Base-by-base conservation (phyloP, 257 asterid species). In the Solanum lycopersicoides region DNA sequence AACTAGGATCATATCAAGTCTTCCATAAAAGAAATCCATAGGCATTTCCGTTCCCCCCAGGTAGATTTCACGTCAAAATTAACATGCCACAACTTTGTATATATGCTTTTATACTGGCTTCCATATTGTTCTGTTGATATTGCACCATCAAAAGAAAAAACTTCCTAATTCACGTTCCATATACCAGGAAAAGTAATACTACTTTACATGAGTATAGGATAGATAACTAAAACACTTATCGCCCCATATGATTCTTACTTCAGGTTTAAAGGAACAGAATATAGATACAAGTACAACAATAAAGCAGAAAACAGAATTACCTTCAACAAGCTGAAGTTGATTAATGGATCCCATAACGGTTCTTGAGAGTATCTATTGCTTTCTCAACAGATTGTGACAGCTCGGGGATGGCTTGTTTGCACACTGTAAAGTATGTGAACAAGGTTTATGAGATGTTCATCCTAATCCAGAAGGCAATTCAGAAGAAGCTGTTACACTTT, bases 341-440 rank as follows among this genome's bases (percentile, higher is more conserved):
- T 63, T 91, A 91, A 88, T 93, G 89, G 89, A 95, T 93, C 87
- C 98, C 97, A 86, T 92, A 93, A 86, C 93, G 94, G 93, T 91
- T 93, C 83, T 92, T 91, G 60, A 97, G 95, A 88, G 98, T 90
- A 89, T 91, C 91, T 85, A 95, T 89, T 85, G 93, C 88, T 88
- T 95, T 94, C 95, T 94, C 98, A 5, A 93, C 85, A 28, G 94
- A 92, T 60, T 93, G 92, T 41, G 93, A 90, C 77, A 95, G 95
- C 92, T 93, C 95, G 1, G 98, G 96, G 83, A 97, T 86, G 82
- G 98, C 84, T 86, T 93, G 91, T 90, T 94, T 95, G 87, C 89
- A 89, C 88, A 95, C 98, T 97, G 96, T 77, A 90, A 89, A 69
- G 69, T 86, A 88, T 75, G 75, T 39, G 42, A 34, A 44, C 42